These are phyloP conservation scores for Sequoiadendron giganteum DNA, from an alignment of 75 land plant species.

Conservation along the genomic window DNA sequence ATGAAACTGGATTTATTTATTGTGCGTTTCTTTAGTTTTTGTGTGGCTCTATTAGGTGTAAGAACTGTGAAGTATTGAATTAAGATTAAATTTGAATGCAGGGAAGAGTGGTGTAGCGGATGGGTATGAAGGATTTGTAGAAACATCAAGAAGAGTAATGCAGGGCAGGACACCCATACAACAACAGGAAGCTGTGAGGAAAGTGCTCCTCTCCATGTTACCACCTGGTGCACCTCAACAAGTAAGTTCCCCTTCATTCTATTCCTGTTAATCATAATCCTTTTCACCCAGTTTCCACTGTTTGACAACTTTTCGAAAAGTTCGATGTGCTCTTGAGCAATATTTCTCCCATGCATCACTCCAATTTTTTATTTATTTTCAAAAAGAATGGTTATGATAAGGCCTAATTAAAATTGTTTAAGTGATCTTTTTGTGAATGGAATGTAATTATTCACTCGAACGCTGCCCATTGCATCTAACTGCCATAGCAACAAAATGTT, in stretches of 20 bases:
- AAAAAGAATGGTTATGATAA: background rate
- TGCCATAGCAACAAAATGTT: too few species aligned
- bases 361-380: background rate
- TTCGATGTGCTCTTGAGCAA: background rate
- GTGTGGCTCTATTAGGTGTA: background rate
- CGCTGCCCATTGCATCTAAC: too few species aligned
- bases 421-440: background rate
- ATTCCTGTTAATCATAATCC: background rate
- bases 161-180: constrained; percentile 69
- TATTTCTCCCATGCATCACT: background rate
- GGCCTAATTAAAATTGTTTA: background rate
- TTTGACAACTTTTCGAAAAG: too few species aligned
- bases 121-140: constrained; percentile 92
- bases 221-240: constrained; percentile 97
- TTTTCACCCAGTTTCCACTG: background rate
- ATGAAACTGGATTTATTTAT: too few species aligned
- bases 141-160: constrained; percentile 85
- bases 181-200: constrained; percentile 88
- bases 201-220: constrained; percentile 89
- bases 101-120: constrained; percentile 29
- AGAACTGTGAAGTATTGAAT: background rate
- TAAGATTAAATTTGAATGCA: background rate
- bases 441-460: background rate
- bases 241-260: constrained; percentile 25
- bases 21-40: background rate